These are phyloP conservation scores for Eutrema heterophyllum DNA, from an alignment of 345 rosid genomes.

Conservation along the genomic window DNA sequence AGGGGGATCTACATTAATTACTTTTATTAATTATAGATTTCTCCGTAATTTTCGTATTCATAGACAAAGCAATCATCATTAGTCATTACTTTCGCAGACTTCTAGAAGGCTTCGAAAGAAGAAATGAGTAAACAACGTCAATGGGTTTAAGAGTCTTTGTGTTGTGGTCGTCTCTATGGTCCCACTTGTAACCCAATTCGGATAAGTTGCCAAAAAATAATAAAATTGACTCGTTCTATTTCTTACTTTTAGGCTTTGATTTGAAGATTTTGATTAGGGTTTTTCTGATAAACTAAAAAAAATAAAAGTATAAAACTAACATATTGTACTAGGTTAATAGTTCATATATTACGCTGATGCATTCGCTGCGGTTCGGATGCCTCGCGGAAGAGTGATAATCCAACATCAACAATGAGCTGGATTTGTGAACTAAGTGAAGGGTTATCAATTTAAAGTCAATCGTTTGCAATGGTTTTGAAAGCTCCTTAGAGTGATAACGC, in stretches of 20 bases:
- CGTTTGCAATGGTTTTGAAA: too few relatives aligned
- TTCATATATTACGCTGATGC: too few relatives aligned
- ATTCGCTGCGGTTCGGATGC: too few relatives aligned
- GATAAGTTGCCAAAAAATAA: not conserved
- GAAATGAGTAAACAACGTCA: not conserved
- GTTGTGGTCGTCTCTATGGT: slow-evolving; percentile 10
- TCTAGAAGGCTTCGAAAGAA: slow-evolving; percentile 1
- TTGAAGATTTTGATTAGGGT: not conserved
- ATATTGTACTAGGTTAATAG: too few relatives aligned
- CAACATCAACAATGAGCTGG: too few relatives aligned
- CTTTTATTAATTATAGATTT: not conserved
- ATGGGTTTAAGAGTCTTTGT: slow-evolving; percentile 1
- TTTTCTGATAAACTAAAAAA: too few relatives aligned
- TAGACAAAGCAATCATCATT: slow-evolving; percentile 9
- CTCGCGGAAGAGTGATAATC: too few relatives aligned
- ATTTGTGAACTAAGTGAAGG: too few relatives aligned
- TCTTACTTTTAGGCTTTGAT: not conserved
- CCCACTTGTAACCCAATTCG: slow-evolving; percentile 5
- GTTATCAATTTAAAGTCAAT: too few relatives aligned
- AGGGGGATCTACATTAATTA: not conserved
- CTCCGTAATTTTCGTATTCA: slow-evolving; percentile 2
- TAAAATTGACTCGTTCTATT: not conserved
- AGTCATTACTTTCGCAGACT: slow-evolving; percentile 7
- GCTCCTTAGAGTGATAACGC: too few relatives aligned
- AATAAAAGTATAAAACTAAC: too few relatives aligned